These are phyloP conservation scores for Tylopilus intermedius DNA, from an alignment of 768 basidiomycete genomes.

Conservation along the genomic window DNA sequence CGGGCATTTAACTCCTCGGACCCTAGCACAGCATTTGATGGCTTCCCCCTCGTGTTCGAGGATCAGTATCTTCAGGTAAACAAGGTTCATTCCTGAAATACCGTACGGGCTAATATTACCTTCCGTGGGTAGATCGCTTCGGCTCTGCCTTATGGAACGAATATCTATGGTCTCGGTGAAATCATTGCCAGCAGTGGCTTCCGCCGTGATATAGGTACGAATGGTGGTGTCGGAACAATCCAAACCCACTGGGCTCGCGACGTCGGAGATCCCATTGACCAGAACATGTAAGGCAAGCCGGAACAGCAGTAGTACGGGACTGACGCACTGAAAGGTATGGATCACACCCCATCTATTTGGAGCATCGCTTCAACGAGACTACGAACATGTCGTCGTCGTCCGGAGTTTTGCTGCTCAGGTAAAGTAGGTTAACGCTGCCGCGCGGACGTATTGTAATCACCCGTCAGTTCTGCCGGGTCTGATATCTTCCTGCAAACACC, in stretches of 20 bases:
- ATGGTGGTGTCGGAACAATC: conserved; percentile 49
- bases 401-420: conserved; percentile 74
- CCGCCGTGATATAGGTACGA: conserved; percentile 51
- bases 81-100: not conserved
- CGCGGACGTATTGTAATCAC: conserved; percentile 5
- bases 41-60: conserved; percentile 71
- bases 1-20: conserved; percentile 50
- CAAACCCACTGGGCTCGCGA: conserved; percentile 70
- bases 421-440: conserved; percentile 2
- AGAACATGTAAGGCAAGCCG: conserved; percentile 50
- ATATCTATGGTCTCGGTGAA: conserved; percentile 78
- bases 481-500: conserved; percentile 68
- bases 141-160: conserved; percentile 58
- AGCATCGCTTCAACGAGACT: conserved; percentile 58
- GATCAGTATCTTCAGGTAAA: conserved; percentile 71
- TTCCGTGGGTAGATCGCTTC: conserved; percentile 47
- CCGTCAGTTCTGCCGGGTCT: conserved; percentile 55
- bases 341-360: conserved; percentile 67
- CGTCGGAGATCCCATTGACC: conserved; percentile 55
- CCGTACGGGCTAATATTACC: not conserved
- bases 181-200: conserved; percentile 66
- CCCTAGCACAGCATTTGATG: conserved; percentile 52
- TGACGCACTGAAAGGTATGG: conserved; percentile 47
- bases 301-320: not conserved
- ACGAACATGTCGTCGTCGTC: conserved; percentile 56